These are phyloP conservation scores for Stagonosporopsis rhizophila DNA, from an alignment of 2,329 filamentous ascomycete genomes.

Conservation along the genomic window DNA sequence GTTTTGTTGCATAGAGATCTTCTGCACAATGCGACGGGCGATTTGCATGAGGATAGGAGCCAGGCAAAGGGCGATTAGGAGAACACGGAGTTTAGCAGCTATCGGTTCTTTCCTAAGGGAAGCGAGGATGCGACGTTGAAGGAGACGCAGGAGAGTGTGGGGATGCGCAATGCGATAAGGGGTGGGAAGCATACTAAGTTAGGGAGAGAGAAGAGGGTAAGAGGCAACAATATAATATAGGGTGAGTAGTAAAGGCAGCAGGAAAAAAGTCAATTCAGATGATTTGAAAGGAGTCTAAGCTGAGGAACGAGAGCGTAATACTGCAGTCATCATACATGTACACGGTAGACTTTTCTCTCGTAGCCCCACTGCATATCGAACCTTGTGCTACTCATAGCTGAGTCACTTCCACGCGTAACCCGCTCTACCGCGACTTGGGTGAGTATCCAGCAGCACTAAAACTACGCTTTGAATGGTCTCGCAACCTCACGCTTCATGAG, in stretches of 20 bases:
- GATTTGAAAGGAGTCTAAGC: conserved; percentile 1
- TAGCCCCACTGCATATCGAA: not conserved
- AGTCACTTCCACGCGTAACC: not conserved
- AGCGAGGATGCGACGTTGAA: no score
- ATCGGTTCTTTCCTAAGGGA: no score
- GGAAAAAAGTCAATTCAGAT: not conserved
- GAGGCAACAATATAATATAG: not conserved
- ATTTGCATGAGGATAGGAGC: not conserved
- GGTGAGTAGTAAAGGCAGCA: not conserved
- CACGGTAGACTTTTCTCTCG: not conserved
- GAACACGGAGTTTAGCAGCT: not conserved
- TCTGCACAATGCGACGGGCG: not conserved
- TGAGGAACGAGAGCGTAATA: not conserved
- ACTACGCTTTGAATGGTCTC: not conserved
- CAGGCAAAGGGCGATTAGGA: not conserved
- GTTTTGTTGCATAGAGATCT: not conserved
- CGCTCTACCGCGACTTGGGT: not conserved
- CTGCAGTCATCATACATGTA: not conserved
- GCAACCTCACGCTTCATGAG: conserved; percentile 1
- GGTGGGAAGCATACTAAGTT: no score
- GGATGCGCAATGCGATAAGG: no score
- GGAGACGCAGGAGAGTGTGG: no score
- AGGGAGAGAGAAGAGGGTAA: not conserved
- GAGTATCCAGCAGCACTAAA: not conserved
- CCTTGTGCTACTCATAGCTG: not conserved